Percentiles rank a stretch among this genome's conserved stretches.
These are phyloP conservation scores for Zasmidium angulare DNA, from an alignment of 2,329 filamentous ascomycete genomes.

Conservation along the genomic window DNA sequence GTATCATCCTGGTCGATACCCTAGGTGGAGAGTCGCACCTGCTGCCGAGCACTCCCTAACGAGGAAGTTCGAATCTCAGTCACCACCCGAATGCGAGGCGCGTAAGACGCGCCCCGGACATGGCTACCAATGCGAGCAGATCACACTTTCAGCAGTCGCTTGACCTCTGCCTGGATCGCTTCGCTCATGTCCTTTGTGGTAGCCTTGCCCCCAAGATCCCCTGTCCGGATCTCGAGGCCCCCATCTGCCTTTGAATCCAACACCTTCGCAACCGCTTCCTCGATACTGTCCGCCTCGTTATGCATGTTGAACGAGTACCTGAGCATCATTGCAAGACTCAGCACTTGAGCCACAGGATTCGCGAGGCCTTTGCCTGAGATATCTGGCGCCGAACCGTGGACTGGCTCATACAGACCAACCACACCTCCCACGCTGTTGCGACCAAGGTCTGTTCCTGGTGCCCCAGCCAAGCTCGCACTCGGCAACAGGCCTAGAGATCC, in stretches of 20 bases:
- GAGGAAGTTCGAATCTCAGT: not conserved
- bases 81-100: not conserved
- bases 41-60: too few species aligned
- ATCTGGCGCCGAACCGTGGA: constrained; percentile 36
- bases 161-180: constrained; percentile 35
- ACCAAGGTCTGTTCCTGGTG: constrained; percentile 28
- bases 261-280: constrained; percentile 52
- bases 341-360: constrained; percentile 34
- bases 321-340: constrained; percentile 37
- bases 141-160: constrained; percentile 21
- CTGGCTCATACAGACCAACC: constrained; percentile 34
- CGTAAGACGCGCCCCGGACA: too few species aligned
- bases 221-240: constrained; percentile 53
- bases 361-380: constrained; percentile 36
- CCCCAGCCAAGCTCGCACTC: constrained; percentile 39
- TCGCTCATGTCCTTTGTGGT: constrained; percentile 46
- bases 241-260: constrained; percentile 55
- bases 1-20: too few species aligned
- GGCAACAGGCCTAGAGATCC: constrained; percentile 49
- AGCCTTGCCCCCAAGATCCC: constrained; percentile 54
- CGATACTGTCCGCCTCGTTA: constrained; percentile 43
- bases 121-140: not conserved
- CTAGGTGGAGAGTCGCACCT: too few species aligned
- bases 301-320: constrained; percentile 35
- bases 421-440: constrained; percentile 44